Percentiles rank a stretch among this genome's conserved stretches.
These are phyloP conservation scores for Cardiospermum halicacabum DNA, from an alignment of 345 rosid genomes.

Conservation along the genomic window DNA sequence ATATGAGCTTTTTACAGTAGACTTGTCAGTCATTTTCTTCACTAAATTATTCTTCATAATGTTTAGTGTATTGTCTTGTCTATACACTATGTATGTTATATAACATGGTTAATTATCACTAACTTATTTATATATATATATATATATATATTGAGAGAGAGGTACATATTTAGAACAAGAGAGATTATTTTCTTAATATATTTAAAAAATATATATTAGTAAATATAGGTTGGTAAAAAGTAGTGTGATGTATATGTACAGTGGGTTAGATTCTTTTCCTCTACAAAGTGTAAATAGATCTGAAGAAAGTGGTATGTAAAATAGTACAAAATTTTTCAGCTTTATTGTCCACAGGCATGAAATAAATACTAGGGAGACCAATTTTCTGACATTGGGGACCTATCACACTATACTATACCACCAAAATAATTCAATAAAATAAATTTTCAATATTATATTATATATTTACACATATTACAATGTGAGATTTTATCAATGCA, in stretches of 20 bases:
- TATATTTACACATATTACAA: no score
- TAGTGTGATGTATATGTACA: no score
- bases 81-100: no score
- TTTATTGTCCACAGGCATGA: background rate
- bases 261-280: background rate
- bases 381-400: background rate
- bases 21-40: background rate
- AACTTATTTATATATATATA: no score
- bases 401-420: background rate
- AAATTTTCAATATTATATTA: no score
- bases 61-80: background rate
- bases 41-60: background rate
- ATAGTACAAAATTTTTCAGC: background rate
- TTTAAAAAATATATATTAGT: no score
- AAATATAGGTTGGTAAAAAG: no score
- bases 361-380: background rate
- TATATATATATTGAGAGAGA: no score
- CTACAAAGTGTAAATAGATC: background rate
- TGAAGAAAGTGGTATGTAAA: background rate
- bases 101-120: no score
- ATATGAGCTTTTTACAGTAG: background rate
- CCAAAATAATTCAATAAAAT: slow-evolving; percentile 11
- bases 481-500: no score
- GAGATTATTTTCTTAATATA: no score
- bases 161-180: no score